Percentiles rank a stretch among this genome's conserved stretches.
Conservation (phyloP, 495 filamentous ascomycete species). For the Aspergillus biplanus region DNA sequence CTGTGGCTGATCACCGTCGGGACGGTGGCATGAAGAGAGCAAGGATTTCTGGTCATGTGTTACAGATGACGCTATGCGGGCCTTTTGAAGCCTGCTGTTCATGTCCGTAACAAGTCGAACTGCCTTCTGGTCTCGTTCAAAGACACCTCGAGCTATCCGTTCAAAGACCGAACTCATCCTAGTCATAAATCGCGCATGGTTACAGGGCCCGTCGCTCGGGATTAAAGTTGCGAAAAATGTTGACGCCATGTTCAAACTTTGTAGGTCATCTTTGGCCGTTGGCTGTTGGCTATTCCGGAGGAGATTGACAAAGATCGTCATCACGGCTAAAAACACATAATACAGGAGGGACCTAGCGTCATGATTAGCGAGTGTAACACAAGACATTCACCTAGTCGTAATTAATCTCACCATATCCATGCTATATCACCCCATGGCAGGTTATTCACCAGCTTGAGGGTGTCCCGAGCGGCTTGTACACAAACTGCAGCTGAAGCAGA, state of each 20-base stretch:
- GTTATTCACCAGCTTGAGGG: slow-evolving; percentile 87
- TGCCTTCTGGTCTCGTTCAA: slow-evolving; percentile 87
- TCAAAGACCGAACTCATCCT: slow-evolving; percentile 88
- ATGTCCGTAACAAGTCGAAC: slow-evolving; percentile 7
- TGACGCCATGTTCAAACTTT: slow-evolving; percentile 84
- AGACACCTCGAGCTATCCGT: slow-evolving; percentile 80
- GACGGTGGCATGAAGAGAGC: slow-evolving; percentile 2
- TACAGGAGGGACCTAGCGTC: slow-evolving; percentile 82
- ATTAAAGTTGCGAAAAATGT: slow-evolving; percentile 81
- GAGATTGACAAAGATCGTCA: slow-evolving; percentile 93
- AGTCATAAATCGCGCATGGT: slow-evolving; percentile 86
- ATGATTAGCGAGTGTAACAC: background rate
- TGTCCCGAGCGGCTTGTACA: slow-evolving; percentile 84
- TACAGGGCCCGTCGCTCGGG: slow-evolving; percentile 64
- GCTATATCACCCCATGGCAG: slow-evolving; percentile 91
- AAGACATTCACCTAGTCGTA: background rate
- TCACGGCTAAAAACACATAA: slow-evolving; percentile 89
- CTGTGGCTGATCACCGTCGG: background rate
- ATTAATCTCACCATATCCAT: slow-evolving; percentile 79
- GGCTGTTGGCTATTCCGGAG: slow-evolving; percentile 84
- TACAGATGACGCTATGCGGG: slow-evolving; percentile 17
- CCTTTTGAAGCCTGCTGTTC: slow-evolving; percentile 10
- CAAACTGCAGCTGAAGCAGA: slow-evolving; percentile 83
- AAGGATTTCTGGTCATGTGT: slow-evolving; percentile 11
- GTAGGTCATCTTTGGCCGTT: slow-evolving; percentile 79